These are phyloP conservation scores for Xylaria sp. DNA, from an alignment of 2,329 filamentous ascomycete species.

Conservation along the genomic window DNA sequence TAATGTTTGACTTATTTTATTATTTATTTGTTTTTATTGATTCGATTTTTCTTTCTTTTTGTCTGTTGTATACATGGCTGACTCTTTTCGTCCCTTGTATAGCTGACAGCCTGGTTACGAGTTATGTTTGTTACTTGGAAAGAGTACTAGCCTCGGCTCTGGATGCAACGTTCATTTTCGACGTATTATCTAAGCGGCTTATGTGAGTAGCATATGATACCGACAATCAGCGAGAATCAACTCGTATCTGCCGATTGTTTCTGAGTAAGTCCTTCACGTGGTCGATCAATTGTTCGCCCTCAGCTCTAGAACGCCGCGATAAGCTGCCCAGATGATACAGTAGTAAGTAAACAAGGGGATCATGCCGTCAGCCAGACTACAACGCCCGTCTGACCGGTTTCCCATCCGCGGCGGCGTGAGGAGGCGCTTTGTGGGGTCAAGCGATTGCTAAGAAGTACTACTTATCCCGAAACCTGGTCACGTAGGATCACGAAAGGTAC, in stretches of 20 bases:
- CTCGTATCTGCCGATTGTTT: constrained; percentile 5
- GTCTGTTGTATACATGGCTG: not conserved
- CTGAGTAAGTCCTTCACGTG: constrained; percentile 8
- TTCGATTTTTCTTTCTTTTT: not conserved
- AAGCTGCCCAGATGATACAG: constrained; percentile 18
- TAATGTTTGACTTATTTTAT: not conserved
- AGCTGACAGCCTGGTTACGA: not conserved
- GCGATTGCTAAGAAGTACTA: not conserved
- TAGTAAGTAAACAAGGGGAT: constrained; percentile 3
- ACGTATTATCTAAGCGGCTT: not conserved
- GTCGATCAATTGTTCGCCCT: constrained; percentile 4
- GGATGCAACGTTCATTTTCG: not conserved
- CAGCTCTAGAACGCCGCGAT: not conserved
- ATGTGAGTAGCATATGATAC: not conserved
- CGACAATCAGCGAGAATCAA: not conserved
- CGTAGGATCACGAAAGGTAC: not conserved
- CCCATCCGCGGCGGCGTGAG: constrained; percentile 33
- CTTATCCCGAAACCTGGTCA: constrained; percentile 2
- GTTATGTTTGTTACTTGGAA: not conserved
- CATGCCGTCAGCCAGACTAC: constrained; percentile 34
- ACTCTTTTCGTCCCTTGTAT: not conserved
- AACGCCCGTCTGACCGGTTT: constrained; percentile 34
- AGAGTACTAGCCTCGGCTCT: not conserved
- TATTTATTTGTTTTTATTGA: not conserved
- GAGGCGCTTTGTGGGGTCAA: constrained; percentile 18